Conservation (phyloP, 108 stramenopile genomes). For the Halocafeteria seosinensis region DNA sequence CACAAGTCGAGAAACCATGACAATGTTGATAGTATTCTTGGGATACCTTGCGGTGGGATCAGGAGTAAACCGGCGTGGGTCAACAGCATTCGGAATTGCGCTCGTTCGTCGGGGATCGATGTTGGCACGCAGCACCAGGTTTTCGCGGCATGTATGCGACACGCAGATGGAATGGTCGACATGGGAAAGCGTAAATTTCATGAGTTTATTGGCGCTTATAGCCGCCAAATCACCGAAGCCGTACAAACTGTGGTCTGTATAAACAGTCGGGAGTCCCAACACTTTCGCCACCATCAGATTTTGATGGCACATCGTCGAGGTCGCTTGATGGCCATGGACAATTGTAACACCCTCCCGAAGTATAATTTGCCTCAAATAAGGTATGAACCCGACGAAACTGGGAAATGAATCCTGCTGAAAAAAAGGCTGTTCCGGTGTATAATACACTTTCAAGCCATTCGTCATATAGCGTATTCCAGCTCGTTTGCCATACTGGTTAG, state of each 20-base stretch:
- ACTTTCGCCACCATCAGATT: conserved; percentile 30
- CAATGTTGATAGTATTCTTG: conserved; percentile 42
- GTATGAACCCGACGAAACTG: conserved; percentile 62
- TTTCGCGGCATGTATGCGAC: conserved; percentile 80
- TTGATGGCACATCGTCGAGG: conserved; percentile 73
- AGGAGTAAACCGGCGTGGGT: conserved; percentile 69
- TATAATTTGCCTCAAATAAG: conserved; percentile 63
- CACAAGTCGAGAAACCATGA: conserved; percentile 74
- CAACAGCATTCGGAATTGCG: conserved; percentile 90
- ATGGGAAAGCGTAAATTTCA: conserved; percentile 67
- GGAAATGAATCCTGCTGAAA: conserved; percentile 69
- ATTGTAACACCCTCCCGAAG: conserved; percentile 74
- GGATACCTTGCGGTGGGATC: conserved; percentile 32
- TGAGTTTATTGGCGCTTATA: conserved; percentile 52
- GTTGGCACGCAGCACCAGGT: conserved; percentile 61
- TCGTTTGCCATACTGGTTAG: conserved; percentile 55
- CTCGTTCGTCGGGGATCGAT: conserved; percentile 48
- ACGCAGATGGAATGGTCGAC: conserved; percentile 80
- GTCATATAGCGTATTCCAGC: conserved; percentile 46
- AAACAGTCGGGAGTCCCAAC: conserved; percentile 52
- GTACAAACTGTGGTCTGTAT: conserved; percentile 87
- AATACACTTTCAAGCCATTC: conserved; percentile 85
- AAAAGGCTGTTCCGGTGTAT: conserved; percentile 74
- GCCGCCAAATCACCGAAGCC: conserved; percentile 76
- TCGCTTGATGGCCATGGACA: conserved; percentile 86